Evolutionary conservation across 768 basidiomycete genomes (phyloP), one percentile per base, ranked within the genome.

Genomic region (Trametes cubensis): DNA sequence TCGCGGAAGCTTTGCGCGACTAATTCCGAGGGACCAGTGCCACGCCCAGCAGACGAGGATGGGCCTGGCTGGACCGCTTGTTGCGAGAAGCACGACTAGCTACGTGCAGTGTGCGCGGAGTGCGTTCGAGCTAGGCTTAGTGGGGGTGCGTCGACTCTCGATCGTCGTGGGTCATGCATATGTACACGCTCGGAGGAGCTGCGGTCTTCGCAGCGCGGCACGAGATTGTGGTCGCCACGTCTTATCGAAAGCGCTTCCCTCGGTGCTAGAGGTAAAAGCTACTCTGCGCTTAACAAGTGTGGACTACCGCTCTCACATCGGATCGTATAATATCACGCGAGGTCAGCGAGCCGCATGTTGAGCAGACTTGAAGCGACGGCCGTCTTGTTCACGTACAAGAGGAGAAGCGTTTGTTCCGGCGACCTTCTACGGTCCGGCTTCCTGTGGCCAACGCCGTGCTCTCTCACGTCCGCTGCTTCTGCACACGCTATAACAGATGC

Each of bases 1-100:
- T 40, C 47, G 55, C 61, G 61, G 61, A 50, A 45, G 61, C 49
- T 57, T 62, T 62, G 18, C 57, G 44, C 20, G 25, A 56, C 55
- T 62, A 34, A 15, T 55, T 56, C 60, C 55, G 55, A 50, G 26
- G 49, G 58, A 25, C 34, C n/a, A n/a, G n/a, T n/a, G n/a, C n/a
- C 58, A 51, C 58, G 58, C 58, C 49, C 48, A 50, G 57, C 26
- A 50, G 57, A 51, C 57, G 57, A 42, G 48, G 57, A 50, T 42
- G 41, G 57, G 26, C 57, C 48, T 20, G 58, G 26, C 58, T 51
- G 28, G 58, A 51, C 23, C 17, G 56, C 21, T 39, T 26, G 46
- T 26, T 48, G 21, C 40, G n/a, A 34, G 58, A 51, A 44, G 58
- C 58, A 59, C 49, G 20, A 14, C 26, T 21, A 25, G 38, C 38